Conservation (phyloP, 2,329 filamentous ascomycete species). For the Trichocomaceae sp. region DNA sequence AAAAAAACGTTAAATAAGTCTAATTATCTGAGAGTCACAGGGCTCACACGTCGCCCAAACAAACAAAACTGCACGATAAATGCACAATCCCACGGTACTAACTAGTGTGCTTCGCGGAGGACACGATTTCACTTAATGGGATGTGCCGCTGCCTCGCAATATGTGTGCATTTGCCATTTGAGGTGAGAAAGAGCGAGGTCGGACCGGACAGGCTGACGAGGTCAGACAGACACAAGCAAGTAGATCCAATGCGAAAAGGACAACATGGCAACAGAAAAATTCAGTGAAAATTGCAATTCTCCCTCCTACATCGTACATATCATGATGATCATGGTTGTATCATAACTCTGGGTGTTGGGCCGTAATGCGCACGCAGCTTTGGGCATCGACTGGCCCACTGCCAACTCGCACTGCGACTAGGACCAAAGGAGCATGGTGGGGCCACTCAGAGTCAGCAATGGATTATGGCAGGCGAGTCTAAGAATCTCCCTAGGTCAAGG, state of each 20-base stretch:
- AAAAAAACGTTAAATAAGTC: not conserved
- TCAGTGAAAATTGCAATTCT: not conserved
- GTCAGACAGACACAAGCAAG: not conserved
- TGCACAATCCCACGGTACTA: no score
- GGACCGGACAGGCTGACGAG: not conserved
- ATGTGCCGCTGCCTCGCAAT: not conserved
- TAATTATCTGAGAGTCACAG: not conserved
- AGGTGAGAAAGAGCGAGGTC: not conserved
- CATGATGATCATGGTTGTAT: slow-evolving; percentile 14
- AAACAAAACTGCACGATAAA: not conserved
- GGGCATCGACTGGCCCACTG: slow-evolving; percentile 21
- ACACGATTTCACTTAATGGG: not conserved
- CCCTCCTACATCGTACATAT: not conserved
- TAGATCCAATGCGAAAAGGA: not conserved
- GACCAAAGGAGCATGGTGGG: not conserved
- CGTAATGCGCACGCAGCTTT: slow-evolving; percentile 31
- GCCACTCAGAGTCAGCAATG: no score
- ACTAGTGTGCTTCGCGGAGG: not conserved
- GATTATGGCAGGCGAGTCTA: not conserved
- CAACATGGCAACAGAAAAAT: not conserved
- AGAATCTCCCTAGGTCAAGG: not conserved
- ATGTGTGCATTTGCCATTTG: not conserved
- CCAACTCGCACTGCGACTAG: slow-evolving; percentile 2
- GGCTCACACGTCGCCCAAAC: not conserved
- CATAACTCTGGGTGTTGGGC: slow-evolving; percentile 27